Evolutionary conservation across 2,329 filamentous ascomycete species (phyloP), one percentile per base, ranked within the genome.

Genomic region (Cryphonectria naterciae): DNA sequence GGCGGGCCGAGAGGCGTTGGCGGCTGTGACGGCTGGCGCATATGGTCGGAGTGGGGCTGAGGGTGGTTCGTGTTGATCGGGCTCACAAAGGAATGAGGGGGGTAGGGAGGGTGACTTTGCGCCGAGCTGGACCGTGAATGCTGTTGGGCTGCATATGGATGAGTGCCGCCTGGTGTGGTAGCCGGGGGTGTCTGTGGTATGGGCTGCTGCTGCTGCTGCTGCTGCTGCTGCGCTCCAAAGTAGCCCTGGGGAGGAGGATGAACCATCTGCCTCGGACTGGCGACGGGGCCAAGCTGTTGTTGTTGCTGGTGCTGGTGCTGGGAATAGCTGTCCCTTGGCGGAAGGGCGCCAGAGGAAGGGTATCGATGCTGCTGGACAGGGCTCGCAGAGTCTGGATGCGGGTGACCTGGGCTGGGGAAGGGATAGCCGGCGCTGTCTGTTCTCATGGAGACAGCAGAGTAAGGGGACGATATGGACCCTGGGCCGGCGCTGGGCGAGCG

Each of bases 51-150:
- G 54, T 76, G 75, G 4, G 81, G 80, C 58, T 80, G 82, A 67
- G 81, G 81, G 70, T 84, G 85, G 46, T 83, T 78, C 46, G 83
- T 78, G 58, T 82, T 78, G 60, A 85, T 78, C 64, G 88, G 88
- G 75, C 88, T 90, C 54, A 77, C 79, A 73, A 85, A 87, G 39
- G 85, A 82, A 68, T 81, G 78, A 17, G 84, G 49, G 25, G 67
- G 85, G 74, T 85, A 88, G 11, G 84, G 83, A 62, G 85, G 85
- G 78, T 90, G 88, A 76, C 85, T 87, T 63, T 89, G 88, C 22
- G 88, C 85, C 54, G 88, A 89, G 8, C 86, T 86, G 58, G 88
- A 88, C 75, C 87, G 80, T 72, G 84, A 84, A 69, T 85, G 80
- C 67, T 71, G 67, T 15, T 68, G 71, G 35, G 60, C 52, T 6